Evolutionary conservation across 495 filamentous ascomycete species (phyloP), one percentile per base, ranked within the genome.

Genomic region (Neurospora tetrasperma): DNA sequence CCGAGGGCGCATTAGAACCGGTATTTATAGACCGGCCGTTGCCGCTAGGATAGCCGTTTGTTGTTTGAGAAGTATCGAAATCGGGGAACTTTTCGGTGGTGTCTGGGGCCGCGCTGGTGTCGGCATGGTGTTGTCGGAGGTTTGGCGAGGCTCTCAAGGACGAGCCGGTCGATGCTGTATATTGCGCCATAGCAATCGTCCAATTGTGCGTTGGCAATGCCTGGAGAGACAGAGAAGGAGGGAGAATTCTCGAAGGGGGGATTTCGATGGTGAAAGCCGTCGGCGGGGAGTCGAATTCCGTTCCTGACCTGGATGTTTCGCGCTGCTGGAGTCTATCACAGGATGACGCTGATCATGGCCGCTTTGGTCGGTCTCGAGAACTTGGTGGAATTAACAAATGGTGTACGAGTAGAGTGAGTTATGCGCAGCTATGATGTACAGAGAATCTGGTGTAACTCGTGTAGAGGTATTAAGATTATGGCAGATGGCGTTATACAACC

Each of bases 81-180:
- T 88, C 86, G 66, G 86, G 86, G 66, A 88, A 88, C 72, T 85
- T 85, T 74, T 88, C 86, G 41, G 85, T 85, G 54, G 44, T 78
- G 70, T 9, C 44, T 75, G 12, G 77, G 10, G 38, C 79, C 77
- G 54, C 54, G 66, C 82, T 81, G 10, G 75, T 74, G 27, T 85
- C 82, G 41, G 71, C 75, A 18, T 76, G 71, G 42, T 81, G 72
- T 72, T 81, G 75, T 70, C 80, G 16, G 79, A 74, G 54, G 69
- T 76, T 76, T 20, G 80, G 79, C n/a, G 79, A 69, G 18, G 79
- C 75, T 39, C 79, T 77, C 76, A 79, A 79, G 39, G 79, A 73
- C 44, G 78, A 78, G 43, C 73, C 73, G 18, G 38, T 44, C 20
- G 70, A 62, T 31, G 54, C 54, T 62, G 27, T 62, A 14, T 62